phyloP scores from a whole-genome alignment of 2,329 filamentous ascomycete genomes.

The Cercospora berteroae region DNA sequence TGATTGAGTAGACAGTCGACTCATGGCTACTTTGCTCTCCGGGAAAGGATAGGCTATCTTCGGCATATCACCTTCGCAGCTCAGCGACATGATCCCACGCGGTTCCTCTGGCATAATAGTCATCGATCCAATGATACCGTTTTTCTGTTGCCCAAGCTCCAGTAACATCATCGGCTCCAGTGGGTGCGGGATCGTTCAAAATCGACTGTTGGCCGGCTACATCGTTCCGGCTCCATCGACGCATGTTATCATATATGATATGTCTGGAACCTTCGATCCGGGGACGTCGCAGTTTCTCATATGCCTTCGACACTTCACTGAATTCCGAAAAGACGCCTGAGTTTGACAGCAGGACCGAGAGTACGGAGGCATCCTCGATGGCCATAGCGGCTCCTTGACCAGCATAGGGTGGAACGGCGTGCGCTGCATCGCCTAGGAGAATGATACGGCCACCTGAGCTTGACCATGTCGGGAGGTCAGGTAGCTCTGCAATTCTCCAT shows the following conservation, averaged over 20 bases:
- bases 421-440: constrained; percentile 14
- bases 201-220: not conserved
- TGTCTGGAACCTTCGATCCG: constrained; percentile 12
- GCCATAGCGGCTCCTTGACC: constrained; percentile 18
- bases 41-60: not conserved
- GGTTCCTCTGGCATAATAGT: constrained; percentile 8
- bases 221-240: not conserved
- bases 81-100: not conserved
- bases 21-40: not conserved
- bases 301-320: not conserved
- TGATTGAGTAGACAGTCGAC: not conserved
- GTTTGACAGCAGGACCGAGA: constrained; percentile 2
- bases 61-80: not conserved
- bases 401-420: constrained; percentile 16
- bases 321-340: not conserved
- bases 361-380: constrained; percentile 14
- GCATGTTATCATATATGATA: constrained; percentile 9
- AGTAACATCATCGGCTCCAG: not conserved
- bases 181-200: not conserved
- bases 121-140: constrained; percentile 13
- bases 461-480: constrained; percentile 15
- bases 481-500: constrained; percentile 17
- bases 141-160: constrained; percentile 1
- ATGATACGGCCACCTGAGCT: constrained; percentile 7
- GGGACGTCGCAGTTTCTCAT: constrained; percentile 11